phyloP scores from a whole-genome alignment of 2,329 filamentous ascomycete genomes.

The Claviceps purpurea region DNA sequence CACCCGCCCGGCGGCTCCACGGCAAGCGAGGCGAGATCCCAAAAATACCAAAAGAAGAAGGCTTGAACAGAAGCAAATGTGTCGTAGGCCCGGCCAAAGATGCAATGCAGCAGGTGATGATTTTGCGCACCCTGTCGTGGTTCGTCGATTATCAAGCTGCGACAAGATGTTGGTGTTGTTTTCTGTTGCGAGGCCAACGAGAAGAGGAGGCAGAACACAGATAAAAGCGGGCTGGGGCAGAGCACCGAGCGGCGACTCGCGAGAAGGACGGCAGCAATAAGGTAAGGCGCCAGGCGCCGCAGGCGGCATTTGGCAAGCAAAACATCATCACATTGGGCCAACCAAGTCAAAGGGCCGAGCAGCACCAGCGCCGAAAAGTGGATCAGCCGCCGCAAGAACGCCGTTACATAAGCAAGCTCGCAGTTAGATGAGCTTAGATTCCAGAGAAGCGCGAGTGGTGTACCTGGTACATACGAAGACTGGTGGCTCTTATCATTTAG shows the following conservation, averaged over 20 bases:
- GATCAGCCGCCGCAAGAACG: constrained; percentile 4
- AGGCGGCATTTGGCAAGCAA: neutral
- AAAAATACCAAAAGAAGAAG: constrained; percentile 4
- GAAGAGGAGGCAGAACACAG: constrained; percentile 19
- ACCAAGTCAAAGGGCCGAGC: neutral
- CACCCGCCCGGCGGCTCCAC: constrained; percentile 3
- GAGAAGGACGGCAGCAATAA: neutral
- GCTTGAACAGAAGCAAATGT: constrained; percentile 6
- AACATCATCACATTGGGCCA: neutral
- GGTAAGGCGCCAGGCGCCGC: neutral
- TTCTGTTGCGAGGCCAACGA: constrained; percentile 32
- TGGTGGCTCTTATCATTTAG: no score
- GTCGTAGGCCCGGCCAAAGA: constrained; percentile 2
- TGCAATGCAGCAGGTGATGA: constrained; percentile 2
- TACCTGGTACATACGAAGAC: neutral
- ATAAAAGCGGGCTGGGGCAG: constrained; percentile 7
- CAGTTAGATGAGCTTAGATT: constrained; percentile 13
- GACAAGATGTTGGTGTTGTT: constrained; percentile 25
- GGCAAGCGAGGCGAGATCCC: constrained; percentile 6
- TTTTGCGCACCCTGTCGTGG: constrained; percentile 16
- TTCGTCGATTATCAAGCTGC: constrained; percentile 14
- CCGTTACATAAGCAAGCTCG: constrained; percentile 14
- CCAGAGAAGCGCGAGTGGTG: constrained; percentile 5
- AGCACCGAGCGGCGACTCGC: neutral
- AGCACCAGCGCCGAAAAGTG: neutral